Evolutionary conservation across 495 filamentous ascomycete genomes (phyloP).

Genomic region (Penicillium roqueforti): DNA sequence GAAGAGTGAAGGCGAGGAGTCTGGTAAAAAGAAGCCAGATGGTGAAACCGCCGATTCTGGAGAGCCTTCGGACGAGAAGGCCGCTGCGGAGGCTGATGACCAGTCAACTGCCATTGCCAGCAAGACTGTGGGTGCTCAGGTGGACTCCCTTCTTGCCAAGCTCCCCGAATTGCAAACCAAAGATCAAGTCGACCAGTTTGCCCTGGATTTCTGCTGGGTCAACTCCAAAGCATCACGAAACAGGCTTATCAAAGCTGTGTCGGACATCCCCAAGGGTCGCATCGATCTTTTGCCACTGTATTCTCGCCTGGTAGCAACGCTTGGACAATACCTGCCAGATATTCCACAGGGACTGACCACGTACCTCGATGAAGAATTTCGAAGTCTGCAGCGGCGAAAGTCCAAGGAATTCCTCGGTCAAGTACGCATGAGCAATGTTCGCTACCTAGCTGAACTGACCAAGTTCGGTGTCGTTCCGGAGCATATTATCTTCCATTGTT

Average conservation of each 20-base stretch:
- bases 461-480: conserved; percentile 98
- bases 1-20: conserved; percentile 69
- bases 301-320: conserved; percentile 85
- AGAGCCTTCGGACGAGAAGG: conserved; percentile 47
- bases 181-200: conserved; percentile 84
- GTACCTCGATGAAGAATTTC: conserved; percentile 94
- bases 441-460: conserved; percentile 93
- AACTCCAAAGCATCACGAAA: conserved; percentile 98
- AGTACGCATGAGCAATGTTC: conserved; percentile 89
- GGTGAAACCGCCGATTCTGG: conserved; percentile 27
- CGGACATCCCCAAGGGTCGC: conserved; percentile 90
- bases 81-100: conserved; percentile 62
- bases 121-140: conserved; percentile 95
- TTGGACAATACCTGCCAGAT: conserved; percentile 91
- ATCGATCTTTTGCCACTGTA: conserved; percentile 89
- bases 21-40: conserved; percentile 52
- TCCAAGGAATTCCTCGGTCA: conserved; percentile 96
- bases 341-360: conserved; percentile 87
- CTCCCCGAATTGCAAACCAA: conserved; percentile 87
- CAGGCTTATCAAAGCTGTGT: conserved; percentile 83
- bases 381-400: conserved; percentile 96
- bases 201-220: conserved; percentile 94
- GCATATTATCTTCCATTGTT: conserved; percentile 97
- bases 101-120: conserved; percentile 92
- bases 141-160: conserved; percentile 83